Base-by-base conservation (phyloP, 768 basidiomycete genomes). In the Boletellus ananiceps region DNA sequence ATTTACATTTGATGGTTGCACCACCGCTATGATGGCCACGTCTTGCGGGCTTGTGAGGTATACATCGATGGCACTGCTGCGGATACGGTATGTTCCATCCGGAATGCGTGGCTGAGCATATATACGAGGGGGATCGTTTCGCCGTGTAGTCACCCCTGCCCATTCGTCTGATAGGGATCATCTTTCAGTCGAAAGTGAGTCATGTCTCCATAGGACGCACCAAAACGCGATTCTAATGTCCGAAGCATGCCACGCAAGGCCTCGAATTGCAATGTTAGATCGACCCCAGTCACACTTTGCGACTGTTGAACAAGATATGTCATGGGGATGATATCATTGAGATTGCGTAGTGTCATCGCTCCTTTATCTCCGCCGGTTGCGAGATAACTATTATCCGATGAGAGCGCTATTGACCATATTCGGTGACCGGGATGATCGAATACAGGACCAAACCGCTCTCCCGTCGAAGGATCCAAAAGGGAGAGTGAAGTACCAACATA, bases 381-480 rank as follows among this genome's bases (percentile, higher is more conserved):
- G 7, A 56, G 16, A 27, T 27, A 19, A 5, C 16, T 43, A 8
- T 29, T 27, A 6, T 56, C 41, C 8, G n/a, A 14, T 2, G 51
- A 56, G 2, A 56, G 32, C 11, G 55, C 52, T 1, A 54, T 47
- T 12, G 54, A 37, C 18, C 29, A 3, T 8, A 41, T 25, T 25
- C 4, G 25, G 12, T 29, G 19, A 38, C 31, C 31, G 13, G 41
- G 16, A 16, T 43, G 31, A 19, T 31, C 12, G 8, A 43, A 32
- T 12, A 19, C 18, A 13, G 41, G 31, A 8, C 41, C 41, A 33
- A 43, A 18, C 13, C 15, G 41, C 7, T 47, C 33, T n/a, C 32
- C 31, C 4, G 54, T 52, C 2, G 43, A 47, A 16, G 54, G 6
- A 18, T 55, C 54, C 54, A 46, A 52, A 15, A 55, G 21, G 1